Evolutionary conservation across 352 stramenopile species (phyloP), one percentile per base, ranked within the genome.

Genomic region (Phytophthora citrophthora): DNA sequence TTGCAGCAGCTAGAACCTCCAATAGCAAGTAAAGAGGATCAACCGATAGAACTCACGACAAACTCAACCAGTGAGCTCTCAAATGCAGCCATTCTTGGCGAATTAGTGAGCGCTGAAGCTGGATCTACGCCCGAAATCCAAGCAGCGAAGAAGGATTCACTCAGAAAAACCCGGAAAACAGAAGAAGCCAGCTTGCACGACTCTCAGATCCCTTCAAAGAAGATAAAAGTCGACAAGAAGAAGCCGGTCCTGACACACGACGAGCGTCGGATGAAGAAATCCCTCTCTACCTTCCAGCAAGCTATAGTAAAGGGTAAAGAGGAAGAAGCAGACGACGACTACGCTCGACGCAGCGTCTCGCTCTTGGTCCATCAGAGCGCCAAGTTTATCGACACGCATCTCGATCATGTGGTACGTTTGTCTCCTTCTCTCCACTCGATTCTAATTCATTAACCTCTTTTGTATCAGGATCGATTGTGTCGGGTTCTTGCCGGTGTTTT

Each of bases 311-410:
- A 65, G 11, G 29, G 47, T n/a, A 63, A 78, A 31, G 61, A 54
- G 2, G 79, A 86, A 55, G 41, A 74, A 45, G 26, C 58, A 4
- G 63, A 74, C 36, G 61, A 58, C 0, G 20, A 49, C 1, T 88
- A 79, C 18, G 52, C 77, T 15, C 61, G 61, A 11, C 72, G 69
- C 5, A 84, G 76, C 1, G 52, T 88, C 12, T 29, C 44, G n/a
- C n/a, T 60, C 4, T 54, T 84, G 47, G 67, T 78, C 20, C 74
- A 68, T 24, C 54, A 62, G 47, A 73, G 73, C 47, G 51, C 62
- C 49, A 57, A 26, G 36, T 68, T 72, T 34, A 20, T 76, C 10
- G 34, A 66, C 32, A 56, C 63, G 27, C 44, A 70, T 32, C 50
- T 52, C 32, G 45, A 59, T 48, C 66, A 76, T n/a, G 65, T 81